These are phyloP conservation scores for Striga hermonthica DNA, from an alignment of 305 asterid genomes.

Conservation along the genomic window DNA sequence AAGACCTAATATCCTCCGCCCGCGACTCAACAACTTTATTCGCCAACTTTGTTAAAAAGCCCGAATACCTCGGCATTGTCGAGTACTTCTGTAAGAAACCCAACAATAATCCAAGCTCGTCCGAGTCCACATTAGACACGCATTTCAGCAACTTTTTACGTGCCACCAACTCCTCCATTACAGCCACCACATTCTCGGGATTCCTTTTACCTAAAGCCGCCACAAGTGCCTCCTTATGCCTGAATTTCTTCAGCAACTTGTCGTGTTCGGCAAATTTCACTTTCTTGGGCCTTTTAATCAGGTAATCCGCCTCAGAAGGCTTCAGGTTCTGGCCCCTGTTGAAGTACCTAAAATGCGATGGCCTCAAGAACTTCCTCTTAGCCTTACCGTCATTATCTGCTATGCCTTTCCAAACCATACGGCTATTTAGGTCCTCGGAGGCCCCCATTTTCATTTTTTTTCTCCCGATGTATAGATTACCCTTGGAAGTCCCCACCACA, in stretches of 20 bases:
- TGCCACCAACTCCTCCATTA: slow-evolving; percentile 85
- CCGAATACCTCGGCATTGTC: slow-evolving; percentile 65
- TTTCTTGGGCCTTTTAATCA: slow-evolving; percentile 62
- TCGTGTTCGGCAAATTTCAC: slow-evolving; percentile 68
- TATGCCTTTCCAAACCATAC: slow-evolving; percentile 42
- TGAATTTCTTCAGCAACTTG: slow-evolving; percentile 70
- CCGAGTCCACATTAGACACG: slow-evolving; percentile 59
- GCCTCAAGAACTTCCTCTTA: slow-evolving; percentile 52
- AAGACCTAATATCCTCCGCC: slow-evolving; percentile 58
- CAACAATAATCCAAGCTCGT: slow-evolving; percentile 61
- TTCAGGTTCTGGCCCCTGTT: slow-evolving; percentile 72
- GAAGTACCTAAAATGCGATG: slow-evolving; percentile 76
- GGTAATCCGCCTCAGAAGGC: slow-evolving; percentile 66
- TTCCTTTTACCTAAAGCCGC: slow-evolving; percentile 51
- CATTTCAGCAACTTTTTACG: slow-evolving; percentile 68
- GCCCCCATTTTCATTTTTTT: slow-evolving; percentile 49
- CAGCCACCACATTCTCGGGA: slow-evolving; percentile 69
- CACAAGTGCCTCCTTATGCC: slow-evolving; percentile 77
- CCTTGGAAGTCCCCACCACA: slow-evolving; percentile 75
- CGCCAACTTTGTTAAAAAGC: slow-evolving; percentile 50
- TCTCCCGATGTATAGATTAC: slow-evolving; percentile 63
- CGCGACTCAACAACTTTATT: slow-evolving; percentile 69
- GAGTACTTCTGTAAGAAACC: slow-evolving; percentile 72
- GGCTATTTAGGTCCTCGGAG: slow-evolving; percentile 31
- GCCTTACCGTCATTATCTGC: slow-evolving; percentile 42